These are phyloP conservation scores for Rhizopus sp. DNA, from an alignment of 371 early-diverging fungal genomes.

Conservation along the genomic window DNA sequence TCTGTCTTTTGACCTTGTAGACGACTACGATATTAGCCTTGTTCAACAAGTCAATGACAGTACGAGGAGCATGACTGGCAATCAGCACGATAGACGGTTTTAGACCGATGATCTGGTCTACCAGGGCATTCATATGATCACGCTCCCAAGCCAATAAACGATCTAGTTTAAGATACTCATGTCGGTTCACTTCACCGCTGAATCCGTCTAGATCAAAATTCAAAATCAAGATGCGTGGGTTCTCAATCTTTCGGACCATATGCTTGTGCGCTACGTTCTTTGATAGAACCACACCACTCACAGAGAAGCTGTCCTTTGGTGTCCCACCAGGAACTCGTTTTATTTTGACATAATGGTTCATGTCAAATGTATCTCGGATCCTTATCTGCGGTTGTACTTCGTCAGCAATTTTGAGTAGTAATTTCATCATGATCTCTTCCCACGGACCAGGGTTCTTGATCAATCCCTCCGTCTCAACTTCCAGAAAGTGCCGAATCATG, in stretches of 20 bases:
- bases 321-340: constrained; percentile 89
- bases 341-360: constrained; percentile 89
- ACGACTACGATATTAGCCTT: constrained; percentile 76
- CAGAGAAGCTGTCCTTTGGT: constrained; percentile 74
- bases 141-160: constrained; percentile 80
- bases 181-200: constrained; percentile 27
- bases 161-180: constrained; percentile 53
- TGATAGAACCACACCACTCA: constrained; percentile 83
- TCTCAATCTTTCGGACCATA: constrained; percentile 69
- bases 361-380: constrained; percentile 81
- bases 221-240: constrained; percentile 83
- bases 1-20: constrained; percentile 79
- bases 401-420: constrained; percentile 67
- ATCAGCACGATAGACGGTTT: constrained; percentile 82
- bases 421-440: constrained; percentile 71
- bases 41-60: constrained; percentile 82
- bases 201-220: constrained; percentile 87
- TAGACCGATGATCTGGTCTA: constrained; percentile 72
- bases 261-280: constrained; percentile 88
- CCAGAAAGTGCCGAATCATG: constrained; percentile 15
- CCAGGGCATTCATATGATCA: constrained; percentile 76
- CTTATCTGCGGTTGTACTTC: constrained; percentile 69
- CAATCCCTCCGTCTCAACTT: constrained; percentile 4
- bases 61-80: constrained; percentile 74
- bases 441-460: constrained; percentile 51